These are phyloP conservation scores for Penicillium psychrosexuale DNA, from an alignment of 2,329 filamentous ascomycete species.

Conservation along the genomic window DNA sequence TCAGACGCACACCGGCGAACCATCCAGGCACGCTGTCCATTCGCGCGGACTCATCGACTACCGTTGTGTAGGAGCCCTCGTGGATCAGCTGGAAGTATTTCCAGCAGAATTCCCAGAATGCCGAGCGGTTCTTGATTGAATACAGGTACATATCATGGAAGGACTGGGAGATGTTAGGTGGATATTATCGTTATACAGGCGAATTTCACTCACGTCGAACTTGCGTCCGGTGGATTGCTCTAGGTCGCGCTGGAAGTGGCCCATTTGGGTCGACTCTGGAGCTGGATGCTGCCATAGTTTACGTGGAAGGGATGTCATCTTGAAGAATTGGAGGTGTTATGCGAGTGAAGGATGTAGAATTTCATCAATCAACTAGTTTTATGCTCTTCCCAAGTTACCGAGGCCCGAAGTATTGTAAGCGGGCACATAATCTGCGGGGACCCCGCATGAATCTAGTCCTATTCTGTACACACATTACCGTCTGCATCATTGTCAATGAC, in stretches of 20 bases:
- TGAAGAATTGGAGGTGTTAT: not conserved
- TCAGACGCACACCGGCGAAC: slow-evolving; percentile 72
- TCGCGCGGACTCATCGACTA: slow-evolving; percentile 66
- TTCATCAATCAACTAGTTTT: not conserved
- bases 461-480: too few relatives aligned
- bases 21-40: slow-evolving; percentile 72
- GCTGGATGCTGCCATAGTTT: slow-evolving; percentile 27
- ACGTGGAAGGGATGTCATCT: slow-evolving; percentile 10
- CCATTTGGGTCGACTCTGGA: slow-evolving; percentile 24
- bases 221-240: slow-evolving; percentile 15
- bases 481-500: too few relatives aligned
- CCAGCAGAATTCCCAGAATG: slow-evolving; percentile 67
- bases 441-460: not conserved
- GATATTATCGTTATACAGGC: not conserved
- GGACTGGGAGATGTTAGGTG: slow-evolving; percentile 4
- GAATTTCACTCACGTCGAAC: slow-evolving; percentile 12
- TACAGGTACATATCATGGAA: slow-evolving; percentile 69
- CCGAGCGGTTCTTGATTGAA: slow-evolving; percentile 59
- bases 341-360: not conserved
- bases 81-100: slow-evolving; percentile 60
- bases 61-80: slow-evolving; percentile 55
- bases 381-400: not conserved
- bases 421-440: not conserved
- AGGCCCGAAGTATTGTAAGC: not conserved
- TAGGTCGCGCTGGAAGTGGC: slow-evolving; percentile 18